A percentile compares a stretch with the other conserved stretches of the same genome.
These are phyloP conservation scores for Primulina eburnea DNA, from an alignment of 257 asterid genomes.

Conservation along the genomic window DNA sequence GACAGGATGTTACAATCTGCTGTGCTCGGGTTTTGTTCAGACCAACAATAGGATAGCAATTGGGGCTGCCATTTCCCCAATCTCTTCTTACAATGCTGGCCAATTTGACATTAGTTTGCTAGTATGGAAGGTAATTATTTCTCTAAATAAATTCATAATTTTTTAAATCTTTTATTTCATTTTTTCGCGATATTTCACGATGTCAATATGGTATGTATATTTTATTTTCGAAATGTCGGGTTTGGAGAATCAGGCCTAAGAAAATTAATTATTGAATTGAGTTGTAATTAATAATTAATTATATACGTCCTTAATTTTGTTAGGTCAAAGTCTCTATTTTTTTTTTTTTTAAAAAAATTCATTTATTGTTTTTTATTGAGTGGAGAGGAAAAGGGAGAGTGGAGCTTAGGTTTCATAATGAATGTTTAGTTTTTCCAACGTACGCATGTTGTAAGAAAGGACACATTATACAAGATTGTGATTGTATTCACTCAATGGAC, in stretches of 20 bases:
- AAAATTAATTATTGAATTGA: no score
- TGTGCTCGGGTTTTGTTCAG: conserved; percentile 91
- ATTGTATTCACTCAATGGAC: conserved; percentile 33
- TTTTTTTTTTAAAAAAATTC: no score
- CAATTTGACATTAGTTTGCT: conserved; percentile 85
- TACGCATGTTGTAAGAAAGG: conserved; percentile 31
- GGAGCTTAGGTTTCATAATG: conserved; percentile 32
- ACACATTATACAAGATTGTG: conserved; percentile 22
- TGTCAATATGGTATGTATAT: no score
- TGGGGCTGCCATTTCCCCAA: conserved; percentile 94
- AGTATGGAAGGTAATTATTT: conserved; percentile 76
- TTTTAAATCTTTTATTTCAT: no score
- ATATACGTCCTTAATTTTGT: not conserved
- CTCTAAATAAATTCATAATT: not conserved
- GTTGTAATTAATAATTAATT: no score
- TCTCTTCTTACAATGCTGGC: conserved; percentile 65
- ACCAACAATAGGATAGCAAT: conserved; percentile 75
- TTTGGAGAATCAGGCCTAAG: no score
- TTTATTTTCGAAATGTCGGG: no score
- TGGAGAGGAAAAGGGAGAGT: conserved; percentile 16
- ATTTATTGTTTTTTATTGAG: conserved; percentile 1
- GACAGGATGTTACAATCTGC: conserved; percentile 88
- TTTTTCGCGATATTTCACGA: no score
- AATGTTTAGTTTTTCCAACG: conserved; percentile 32
- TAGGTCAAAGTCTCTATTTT: not conserved